Conservation (phyloP, 345 rosid genomes). For the Cochlearia excelsa region DNA sequence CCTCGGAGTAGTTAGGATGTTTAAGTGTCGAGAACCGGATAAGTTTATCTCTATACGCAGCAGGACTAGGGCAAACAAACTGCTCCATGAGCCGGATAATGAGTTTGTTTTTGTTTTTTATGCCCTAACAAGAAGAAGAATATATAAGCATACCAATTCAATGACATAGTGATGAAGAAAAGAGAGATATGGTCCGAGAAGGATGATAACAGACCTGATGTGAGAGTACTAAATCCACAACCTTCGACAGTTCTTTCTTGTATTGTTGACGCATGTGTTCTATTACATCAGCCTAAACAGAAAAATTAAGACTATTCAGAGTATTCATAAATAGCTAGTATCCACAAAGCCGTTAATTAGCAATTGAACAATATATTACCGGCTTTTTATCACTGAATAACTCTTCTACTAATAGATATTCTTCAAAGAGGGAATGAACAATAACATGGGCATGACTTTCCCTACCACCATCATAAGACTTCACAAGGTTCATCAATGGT, state of each 20-base stretch:
- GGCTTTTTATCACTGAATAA: constrained; percentile 87
- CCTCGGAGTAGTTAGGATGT: constrained; percentile 96
- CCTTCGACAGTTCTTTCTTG: constrained; percentile 86
- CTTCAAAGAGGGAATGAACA: constrained; percentile 94
- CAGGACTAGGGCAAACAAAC: constrained; percentile 98
- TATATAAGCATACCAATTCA: constrained; percentile 10
- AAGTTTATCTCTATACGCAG: constrained; percentile 94
- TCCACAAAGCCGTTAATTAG: constrained; percentile 2
- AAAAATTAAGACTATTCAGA: not conserved
- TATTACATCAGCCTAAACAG: constrained; percentile 90
- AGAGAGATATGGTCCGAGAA: constrained; percentile 13
- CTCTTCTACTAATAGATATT: constrained; percentile 91
- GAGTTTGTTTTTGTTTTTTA: constrained; percentile 87
- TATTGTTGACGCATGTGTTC: constrained; percentile 95
- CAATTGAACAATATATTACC: constrained; percentile 41
- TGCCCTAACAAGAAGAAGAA: constrained; percentile 54
- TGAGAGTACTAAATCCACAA: constrained; percentile 95
- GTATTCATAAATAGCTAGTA: not conserved
- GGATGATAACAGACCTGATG: constrained; percentile 67
- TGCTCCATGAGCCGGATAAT: constrained; percentile 95
- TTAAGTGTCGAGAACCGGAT: constrained; percentile 85
- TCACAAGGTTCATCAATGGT: constrained; percentile 88
- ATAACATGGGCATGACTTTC: constrained; percentile 95
- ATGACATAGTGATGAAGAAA: not conserved
- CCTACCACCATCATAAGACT: constrained; percentile 99